A percentile compares a stretch with the other conserved stretches of the same genome.
Evolutionary conservation across 2,329 filamentous ascomycete species (phyloP).

Genomic region (Hysterium pulicare): DNA sequence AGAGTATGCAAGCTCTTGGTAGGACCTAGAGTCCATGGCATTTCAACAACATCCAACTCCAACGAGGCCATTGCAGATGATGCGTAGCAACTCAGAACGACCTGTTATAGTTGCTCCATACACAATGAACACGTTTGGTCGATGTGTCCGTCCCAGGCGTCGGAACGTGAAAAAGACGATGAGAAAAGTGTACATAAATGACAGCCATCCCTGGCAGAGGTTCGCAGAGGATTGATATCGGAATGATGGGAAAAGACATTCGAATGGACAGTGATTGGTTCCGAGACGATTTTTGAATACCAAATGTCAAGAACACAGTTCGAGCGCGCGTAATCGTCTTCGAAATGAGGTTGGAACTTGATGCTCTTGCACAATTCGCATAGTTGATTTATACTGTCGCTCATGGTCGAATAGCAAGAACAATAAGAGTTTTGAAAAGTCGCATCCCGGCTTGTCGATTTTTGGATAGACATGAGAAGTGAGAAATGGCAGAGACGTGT

Average conservation of each 20-base stretch:
- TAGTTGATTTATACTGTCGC: background rate
- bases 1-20: background rate
- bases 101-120: background rate
- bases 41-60: background rate
- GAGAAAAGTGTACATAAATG: background rate
- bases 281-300: background rate
- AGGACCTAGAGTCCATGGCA: background rate
- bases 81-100: background rate
- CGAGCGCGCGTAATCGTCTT: background rate
- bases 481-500: no score
- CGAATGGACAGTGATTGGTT: background rate
- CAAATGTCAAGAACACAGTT: background rate
- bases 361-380: background rate
- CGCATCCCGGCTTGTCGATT: no score
- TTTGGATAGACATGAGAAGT: no score
- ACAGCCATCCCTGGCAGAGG: background rate
- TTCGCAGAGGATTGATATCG: background rate
- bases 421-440: no score
- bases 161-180: background rate
- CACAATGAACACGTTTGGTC: background rate
- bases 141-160: background rate
- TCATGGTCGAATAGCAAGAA: no score
- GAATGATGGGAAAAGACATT: background rate
- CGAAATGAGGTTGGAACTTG: background rate
- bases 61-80: background rate